phyloP scores from a whole-genome alignment of 2,329 filamentous ascomycete genomes.

The Orbilia brochopaga region DNA sequence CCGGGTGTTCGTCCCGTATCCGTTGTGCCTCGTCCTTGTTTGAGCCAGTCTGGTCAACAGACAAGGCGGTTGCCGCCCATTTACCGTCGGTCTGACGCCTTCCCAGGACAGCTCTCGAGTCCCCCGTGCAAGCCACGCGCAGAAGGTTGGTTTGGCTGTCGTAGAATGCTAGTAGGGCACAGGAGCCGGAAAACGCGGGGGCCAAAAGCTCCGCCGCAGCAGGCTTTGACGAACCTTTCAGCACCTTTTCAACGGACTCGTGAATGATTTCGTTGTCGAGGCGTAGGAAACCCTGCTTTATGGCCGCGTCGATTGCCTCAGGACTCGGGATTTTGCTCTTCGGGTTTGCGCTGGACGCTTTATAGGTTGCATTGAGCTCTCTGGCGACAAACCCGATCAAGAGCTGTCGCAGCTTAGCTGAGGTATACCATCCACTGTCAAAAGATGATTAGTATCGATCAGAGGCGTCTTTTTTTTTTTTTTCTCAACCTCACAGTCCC shows the following conservation, averaged over 20 bases:
- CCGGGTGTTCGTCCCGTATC: conserved; percentile 83
- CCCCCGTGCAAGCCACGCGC: conserved; percentile 92
- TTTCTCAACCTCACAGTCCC: conserved; percentile 54
- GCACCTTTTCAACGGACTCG: conserved; percentile 87
- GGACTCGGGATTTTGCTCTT: conserved; percentile 70
- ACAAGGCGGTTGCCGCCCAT: conserved; percentile 89
- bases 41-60: conserved; percentile 89
- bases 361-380: conserved; percentile 91
- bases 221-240: conserved; percentile 86
- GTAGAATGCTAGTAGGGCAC: conserved; percentile 94
- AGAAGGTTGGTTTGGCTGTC: conserved; percentile 85
- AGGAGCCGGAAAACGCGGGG: conserved; percentile 94
- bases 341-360: conserved; percentile 68
- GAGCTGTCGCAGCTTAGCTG: conserved; percentile 89
- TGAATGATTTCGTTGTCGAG: conserved; percentile 95
- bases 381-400: conserved; percentile 91
- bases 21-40: conserved; percentile 84
- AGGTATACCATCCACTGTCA: conserved; percentile 91
- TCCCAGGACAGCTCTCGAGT: conserved; percentile 92
- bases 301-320: conserved; percentile 84
- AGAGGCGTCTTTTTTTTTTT: not conserved
- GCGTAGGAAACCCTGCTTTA: conserved; percentile 86
- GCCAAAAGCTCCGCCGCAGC: conserved; percentile 89
- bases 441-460: conserved; percentile 46
- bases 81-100: conserved; percentile 76